Conservation (phyloP, 306 rosid genomes). For the Betula pendula region DNA sequence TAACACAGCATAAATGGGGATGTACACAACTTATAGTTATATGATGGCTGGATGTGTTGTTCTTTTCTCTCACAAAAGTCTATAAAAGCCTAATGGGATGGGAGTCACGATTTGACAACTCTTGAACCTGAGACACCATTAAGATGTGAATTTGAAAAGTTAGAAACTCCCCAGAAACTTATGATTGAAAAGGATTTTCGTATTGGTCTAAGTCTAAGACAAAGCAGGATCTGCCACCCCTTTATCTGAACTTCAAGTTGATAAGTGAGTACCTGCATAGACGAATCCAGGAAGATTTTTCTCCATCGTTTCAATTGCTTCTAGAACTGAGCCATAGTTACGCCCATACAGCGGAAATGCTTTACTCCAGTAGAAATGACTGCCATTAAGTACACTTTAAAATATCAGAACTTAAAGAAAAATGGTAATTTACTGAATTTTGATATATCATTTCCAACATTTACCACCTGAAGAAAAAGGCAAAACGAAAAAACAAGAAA, state of each 20-base stretch:
- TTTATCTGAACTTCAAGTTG: background rate
- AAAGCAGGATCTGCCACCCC: background rate
- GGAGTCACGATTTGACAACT: background rate
- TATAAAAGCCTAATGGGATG: background rate
- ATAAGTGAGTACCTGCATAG: slow-evolving; percentile 67
- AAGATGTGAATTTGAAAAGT: background rate
- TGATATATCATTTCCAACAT: slow-evolving; percentile 3
- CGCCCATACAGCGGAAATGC: slow-evolving; percentile 88
- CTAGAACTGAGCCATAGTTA: slow-evolving; percentile 70
- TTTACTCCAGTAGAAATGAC: slow-evolving; percentile 87
- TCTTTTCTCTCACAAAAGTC: background rate
- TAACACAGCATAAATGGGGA: background rate
- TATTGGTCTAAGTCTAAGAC: background rate
- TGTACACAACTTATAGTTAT: background rate
- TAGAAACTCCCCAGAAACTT: background rate
- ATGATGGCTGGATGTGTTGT: background rate
- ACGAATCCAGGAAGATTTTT: slow-evolving; percentile 84
- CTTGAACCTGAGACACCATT: background rate
- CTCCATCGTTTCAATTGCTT: slow-evolving; percentile 84
- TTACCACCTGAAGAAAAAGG: slow-evolving; percentile 12
- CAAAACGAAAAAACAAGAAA: slow-evolving; percentile 16
- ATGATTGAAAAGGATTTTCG: background rate
- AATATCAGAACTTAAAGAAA: slow-evolving; percentile 25
- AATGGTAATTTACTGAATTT: slow-evolving; percentile 3
- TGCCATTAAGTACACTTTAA: slow-evolving; percentile 41